A percentile compares a stretch with the other conserved stretches of the same genome.
phyloP scores from a whole-genome alignment of 1,284 basidiomycete genomes.

The Tylopilus microsporus region DNA sequence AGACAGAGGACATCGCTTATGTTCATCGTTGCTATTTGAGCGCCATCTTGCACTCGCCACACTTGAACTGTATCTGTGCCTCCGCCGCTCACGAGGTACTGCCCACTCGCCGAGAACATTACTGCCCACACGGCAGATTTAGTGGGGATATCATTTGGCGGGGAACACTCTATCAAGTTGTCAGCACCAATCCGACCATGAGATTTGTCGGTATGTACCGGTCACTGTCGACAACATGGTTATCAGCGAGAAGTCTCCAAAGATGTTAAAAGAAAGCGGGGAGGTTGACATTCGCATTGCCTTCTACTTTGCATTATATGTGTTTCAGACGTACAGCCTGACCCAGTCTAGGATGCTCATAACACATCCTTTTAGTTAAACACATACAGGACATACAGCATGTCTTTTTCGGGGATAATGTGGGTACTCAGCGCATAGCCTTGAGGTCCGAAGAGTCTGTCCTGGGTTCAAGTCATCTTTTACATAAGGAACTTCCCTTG shows the following conservation, averaged over 20 bases:
- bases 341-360: too few species aligned
- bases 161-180: background rate
- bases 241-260: background rate
- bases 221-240: background rate
- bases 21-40: background rate
- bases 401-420: too few species aligned
- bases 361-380: too few species aligned
- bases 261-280: background rate
- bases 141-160: background rate
- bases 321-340: too few species aligned
- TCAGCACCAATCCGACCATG: background rate
- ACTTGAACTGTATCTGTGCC: background rate
- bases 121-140: background rate
- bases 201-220: background rate
- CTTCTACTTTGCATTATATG: too few species aligned
- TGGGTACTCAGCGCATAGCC: too few species aligned
- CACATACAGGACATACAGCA: too few species aligned
- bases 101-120: background rate
- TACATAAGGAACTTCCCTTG: too few species aligned
- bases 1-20: background rate
- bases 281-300: too few species aligned
- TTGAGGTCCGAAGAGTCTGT: too few species aligned
- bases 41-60: background rate
- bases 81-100: background rate
- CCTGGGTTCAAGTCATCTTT: too few species aligned